A percentile compares a stretch with the other conserved stretches of the same genome.
Evolutionary conservation across 2,329 filamentous ascomycete genomes (phyloP).

Genomic region (Exophiala phaeomuriformis): DNA sequence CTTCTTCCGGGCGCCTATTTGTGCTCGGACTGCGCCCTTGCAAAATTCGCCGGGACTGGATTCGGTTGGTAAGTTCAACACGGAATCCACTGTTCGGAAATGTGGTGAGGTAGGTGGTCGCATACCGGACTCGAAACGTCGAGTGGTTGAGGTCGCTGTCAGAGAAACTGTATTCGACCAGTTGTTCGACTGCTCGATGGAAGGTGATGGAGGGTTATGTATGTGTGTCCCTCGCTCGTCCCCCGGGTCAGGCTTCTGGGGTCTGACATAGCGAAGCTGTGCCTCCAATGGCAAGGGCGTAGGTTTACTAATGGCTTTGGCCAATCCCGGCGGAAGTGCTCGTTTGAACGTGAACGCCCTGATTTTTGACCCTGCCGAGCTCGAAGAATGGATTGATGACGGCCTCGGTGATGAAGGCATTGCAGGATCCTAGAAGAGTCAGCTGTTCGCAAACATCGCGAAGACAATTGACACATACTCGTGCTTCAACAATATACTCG

Average conservation of each 20-base stretch:
- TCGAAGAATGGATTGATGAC: conserved; percentile 17
- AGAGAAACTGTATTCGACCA: conserved; percentile 1
- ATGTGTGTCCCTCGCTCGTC: not conserved
- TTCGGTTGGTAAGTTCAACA: conserved; percentile 30
- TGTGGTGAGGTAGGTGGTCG: conserved; percentile 4
- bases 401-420: conserved; percentile 8
- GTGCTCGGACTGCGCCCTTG: conserved; percentile 30
- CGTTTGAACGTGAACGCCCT: conserved; percentile 13
- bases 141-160: not conserved
- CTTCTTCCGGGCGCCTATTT: conserved; percentile 30
- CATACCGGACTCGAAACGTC: conserved; percentile 13
- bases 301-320: conserved; percentile 15
- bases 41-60: conserved; percentile 39
- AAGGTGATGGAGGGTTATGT: conserved; percentile 3
- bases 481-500: not conserved
- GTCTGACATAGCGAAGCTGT: conserved; percentile 18
- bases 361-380: conserved; percentile 13
- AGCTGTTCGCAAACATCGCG: not conserved
- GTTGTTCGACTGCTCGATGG: conserved; percentile 1
- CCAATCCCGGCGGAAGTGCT: conserved; percentile 17
- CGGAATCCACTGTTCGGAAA: conserved; percentile 13
- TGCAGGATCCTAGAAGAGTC: conserved; percentile 5
- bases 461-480: conserved; percentile 1
- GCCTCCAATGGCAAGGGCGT: conserved; percentile 2
- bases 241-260: conserved; percentile 1